Conservation (phyloP, 805 yeast species). For the Priceomyces carsonii region DNA sequence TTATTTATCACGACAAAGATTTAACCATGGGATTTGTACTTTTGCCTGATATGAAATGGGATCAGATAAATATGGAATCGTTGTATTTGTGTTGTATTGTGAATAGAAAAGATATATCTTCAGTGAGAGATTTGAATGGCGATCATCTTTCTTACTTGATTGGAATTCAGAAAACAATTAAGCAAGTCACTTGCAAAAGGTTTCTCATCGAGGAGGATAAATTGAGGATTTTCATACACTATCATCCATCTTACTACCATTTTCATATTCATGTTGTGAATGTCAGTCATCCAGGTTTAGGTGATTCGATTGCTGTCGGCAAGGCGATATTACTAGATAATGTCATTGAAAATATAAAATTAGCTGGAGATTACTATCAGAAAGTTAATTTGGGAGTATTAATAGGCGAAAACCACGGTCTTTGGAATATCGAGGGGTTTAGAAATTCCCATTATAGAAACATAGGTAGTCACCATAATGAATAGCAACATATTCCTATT, state of each 20-base stretch:
- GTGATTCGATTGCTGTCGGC: conserved; percentile 70
- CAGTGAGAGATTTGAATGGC: conserved; percentile 71
- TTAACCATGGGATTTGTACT: conserved; percentile 64
- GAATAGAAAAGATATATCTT: conserved; percentile 63
- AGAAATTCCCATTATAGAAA: conserved; percentile 15
- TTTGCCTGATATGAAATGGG: conserved; percentile 98
- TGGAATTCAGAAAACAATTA: conserved; percentile 46
- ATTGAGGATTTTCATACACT: conserved; percentile 80
- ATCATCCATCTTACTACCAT: conserved; percentile 95
- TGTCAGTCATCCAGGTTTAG: conserved; percentile 64
- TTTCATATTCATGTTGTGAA: conserved; percentile 91
- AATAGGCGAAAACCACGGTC: conserved; percentile 74
- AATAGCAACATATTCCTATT: too few species aligned
- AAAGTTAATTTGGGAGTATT: conserved; percentile 61
- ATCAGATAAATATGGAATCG: conserved; percentile 64
- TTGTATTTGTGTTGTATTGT: conserved; percentile 80
- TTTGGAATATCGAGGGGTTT: conserved; percentile 52
- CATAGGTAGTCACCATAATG: conserved; percentile 1
- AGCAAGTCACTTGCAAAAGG: conserved; percentile 39
- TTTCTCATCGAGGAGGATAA: conserved; percentile 52
- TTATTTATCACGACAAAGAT: conserved; percentile 64
- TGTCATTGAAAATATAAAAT: conserved; percentile 67
- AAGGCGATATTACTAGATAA: conserved; percentile 82
- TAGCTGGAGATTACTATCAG: conserved; percentile 59
- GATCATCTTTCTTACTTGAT: conserved; percentile 61